Conservation (phyloP, 371 early-diverging fungal genomes). For the Lichtheimia ornata region DNA sequence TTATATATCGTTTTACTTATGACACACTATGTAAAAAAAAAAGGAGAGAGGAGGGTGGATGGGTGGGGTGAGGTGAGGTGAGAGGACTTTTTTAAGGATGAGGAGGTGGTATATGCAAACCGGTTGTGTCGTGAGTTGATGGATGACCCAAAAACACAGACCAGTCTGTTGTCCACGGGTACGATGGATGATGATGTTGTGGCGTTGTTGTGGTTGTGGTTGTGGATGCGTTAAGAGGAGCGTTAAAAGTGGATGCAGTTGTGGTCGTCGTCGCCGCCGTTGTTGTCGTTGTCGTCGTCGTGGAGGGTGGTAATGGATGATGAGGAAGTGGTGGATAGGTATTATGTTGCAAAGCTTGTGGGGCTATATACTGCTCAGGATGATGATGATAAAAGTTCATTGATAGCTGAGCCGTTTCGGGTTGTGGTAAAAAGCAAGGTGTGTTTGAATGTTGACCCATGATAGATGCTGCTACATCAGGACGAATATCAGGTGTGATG, state of each 20-base stretch:
- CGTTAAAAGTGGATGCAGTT: not conserved
- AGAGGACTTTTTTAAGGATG: not conserved
- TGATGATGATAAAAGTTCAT: conserved; percentile 12
- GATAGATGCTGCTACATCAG: conserved; percentile 19
- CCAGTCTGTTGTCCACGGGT: conserved; percentile 8
- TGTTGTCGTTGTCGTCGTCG: not conserved
- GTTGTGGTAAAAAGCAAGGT: conserved; percentile 16
- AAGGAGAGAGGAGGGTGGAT: too few species aligned
- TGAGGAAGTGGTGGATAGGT: not conserved
- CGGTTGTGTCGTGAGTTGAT: conserved; percentile 2
- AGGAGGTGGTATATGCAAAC: conserved; percentile 8
- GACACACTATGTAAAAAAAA: too few species aligned
- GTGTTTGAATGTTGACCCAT: conserved; percentile 8
- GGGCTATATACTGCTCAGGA: conserved; percentile 3
- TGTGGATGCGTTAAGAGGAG: not conserved
- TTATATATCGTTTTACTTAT: too few species aligned
- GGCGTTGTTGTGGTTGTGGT: not conserved
- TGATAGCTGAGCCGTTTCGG: conserved; percentile 15
- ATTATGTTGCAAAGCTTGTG: not conserved
- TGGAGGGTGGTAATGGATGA: not conserved
- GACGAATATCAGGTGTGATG: conserved; percentile 43
- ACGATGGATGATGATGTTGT: not conserved
- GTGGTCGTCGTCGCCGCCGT: not conserved
- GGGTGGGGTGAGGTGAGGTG: too few species aligned
- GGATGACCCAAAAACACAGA: conserved; percentile 4